Conservation (phyloP, 441 rosid species). For the Brassica hybrid region DNA sequence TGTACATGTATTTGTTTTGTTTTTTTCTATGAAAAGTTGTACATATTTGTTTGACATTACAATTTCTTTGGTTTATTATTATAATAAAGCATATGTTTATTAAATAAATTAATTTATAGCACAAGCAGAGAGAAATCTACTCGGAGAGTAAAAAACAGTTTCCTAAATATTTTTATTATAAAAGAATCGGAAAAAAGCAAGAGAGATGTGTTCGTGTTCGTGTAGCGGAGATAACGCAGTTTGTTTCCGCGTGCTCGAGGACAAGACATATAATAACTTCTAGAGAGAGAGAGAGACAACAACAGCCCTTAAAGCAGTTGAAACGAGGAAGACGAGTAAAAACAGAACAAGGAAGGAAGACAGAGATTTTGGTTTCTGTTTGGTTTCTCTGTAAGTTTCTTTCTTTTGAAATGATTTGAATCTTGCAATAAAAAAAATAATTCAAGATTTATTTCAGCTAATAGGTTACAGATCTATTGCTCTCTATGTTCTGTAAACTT, state of each 20-base stretch:
- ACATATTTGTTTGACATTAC: not conserved
- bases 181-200: not conserved
- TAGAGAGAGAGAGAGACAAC: slow-evolving; percentile 23
- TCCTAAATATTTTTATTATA: not conserved
- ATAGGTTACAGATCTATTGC: not conserved
- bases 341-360: not conserved
- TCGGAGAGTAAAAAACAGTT: slow-evolving; percentile 25
- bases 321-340: slow-evolving; percentile 38
- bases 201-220: slow-evolving; percentile 35
- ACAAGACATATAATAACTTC: slow-evolving; percentile 24
- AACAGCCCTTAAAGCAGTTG: slow-evolving; percentile 9
- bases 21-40: not conserved
- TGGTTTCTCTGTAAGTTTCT: slow-evolving; percentile 1
- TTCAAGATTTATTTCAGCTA: not conserved
- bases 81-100: not conserved
- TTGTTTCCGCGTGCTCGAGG: slow-evolving; percentile 38
- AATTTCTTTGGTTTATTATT: not conserved
- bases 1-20: not conserved
- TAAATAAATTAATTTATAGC: not conserved
- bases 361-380: not conserved
- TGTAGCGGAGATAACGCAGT: slow-evolving; percentile 40
- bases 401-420: not conserved
- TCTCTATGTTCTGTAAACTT: not conserved
- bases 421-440: not conserved
- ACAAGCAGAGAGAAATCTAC: slow-evolving; percentile 29